Evolutionary conservation across 2,329 filamentous ascomycete species (phyloP).

Genomic region (Ascochyta pisi): DNA sequence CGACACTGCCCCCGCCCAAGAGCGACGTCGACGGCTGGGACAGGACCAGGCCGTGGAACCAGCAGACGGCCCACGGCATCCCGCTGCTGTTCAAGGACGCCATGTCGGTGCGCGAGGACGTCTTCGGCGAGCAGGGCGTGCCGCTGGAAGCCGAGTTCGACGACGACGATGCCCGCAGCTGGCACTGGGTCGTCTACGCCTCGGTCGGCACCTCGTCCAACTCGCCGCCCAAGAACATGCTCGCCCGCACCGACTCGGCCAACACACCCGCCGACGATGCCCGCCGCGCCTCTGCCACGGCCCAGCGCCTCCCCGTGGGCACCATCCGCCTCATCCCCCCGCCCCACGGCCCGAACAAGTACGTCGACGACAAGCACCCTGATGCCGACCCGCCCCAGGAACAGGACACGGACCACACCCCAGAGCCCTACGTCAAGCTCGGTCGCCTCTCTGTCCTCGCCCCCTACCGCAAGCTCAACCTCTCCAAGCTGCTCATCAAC

Average conservation of each 20-base stretch:
- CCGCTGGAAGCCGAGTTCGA: slow-evolving; percentile 76
- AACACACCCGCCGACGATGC: slow-evolving; percentile 49
- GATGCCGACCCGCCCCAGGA: slow-evolving; percentile 36
- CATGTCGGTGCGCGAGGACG: slow-evolving; percentile 63
- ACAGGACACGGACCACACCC: slow-evolving; percentile 59
- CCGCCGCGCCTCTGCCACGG: slow-evolving; percentile 47
- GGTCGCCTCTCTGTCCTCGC: slow-evolving; percentile 76
- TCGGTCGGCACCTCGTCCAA: slow-evolving; percentile 58
- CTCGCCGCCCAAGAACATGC: slow-evolving; percentile 38
- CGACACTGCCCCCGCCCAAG: slow-evolving; percentile 47
- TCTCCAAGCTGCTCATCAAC: slow-evolving; percentile 71
- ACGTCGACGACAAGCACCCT: slow-evolving; percentile 43
- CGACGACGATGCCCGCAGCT: slow-evolving; percentile 76
- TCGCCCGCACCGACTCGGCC: slow-evolving; percentile 55
- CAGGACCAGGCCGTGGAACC: slow-evolving; percentile 40
- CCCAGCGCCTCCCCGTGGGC: slow-evolving; percentile 66
- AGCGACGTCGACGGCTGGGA: slow-evolving; percentile 47
- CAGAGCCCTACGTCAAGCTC: slow-evolving; percentile 82
- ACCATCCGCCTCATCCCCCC: slow-evolving; percentile 83
- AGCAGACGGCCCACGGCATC: slow-evolving; percentile 44
- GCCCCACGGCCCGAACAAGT: slow-evolving; percentile 72
- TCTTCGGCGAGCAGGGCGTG: slow-evolving; percentile 65
- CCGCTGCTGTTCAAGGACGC: slow-evolving; percentile 60
- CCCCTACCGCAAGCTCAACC: slow-evolving; percentile 68
- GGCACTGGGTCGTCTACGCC: slow-evolving; percentile 88